Conservation (phyloP, 371 early-diverging fungal species). For the Mortierella sp. region DNA sequence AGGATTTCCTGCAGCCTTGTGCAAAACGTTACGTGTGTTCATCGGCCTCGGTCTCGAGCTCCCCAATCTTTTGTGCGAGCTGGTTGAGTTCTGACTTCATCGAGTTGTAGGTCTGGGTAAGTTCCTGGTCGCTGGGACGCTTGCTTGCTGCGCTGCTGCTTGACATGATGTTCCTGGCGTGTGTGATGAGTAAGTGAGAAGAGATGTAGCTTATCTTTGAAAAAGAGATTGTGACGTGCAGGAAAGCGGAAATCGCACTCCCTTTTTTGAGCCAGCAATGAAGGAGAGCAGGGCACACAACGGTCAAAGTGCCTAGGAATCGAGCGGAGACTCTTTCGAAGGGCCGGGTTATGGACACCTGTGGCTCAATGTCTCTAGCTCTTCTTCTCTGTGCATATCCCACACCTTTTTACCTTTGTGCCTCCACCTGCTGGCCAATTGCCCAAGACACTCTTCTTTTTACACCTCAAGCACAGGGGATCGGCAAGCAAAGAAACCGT, state of each 20-base stretch:
- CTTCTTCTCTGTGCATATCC: not conserved
- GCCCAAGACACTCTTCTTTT: not conserved
- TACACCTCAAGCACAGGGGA: not conserved
- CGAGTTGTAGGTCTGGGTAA: conserved; percentile 80
- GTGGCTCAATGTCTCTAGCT: not conserved
- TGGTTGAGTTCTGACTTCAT: conserved; percentile 89
- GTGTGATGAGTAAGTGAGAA: not conserved
- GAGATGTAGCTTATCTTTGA: not conserved
- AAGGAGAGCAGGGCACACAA: not conserved
- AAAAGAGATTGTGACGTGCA: conserved; percentile 2
- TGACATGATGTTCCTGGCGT: conserved; percentile 25
- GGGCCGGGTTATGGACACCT: not conserved
- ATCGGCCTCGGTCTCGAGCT: conserved; percentile 93
- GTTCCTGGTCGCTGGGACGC: conserved; percentile 75
- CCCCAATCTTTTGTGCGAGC: conserved; percentile 92
- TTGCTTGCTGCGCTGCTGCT: conserved; percentile 52
- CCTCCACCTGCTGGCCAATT: not conserved
- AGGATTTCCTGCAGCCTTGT: not conserved
- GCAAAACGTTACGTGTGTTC: conserved; percentile 86
- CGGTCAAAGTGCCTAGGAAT: no score
- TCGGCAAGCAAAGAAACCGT: not conserved
- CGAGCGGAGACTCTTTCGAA: not conserved
- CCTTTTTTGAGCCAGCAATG: not conserved
- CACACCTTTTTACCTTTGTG: not conserved
- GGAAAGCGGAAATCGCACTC: not conserved